Percentiles rank a stretch among this genome's conserved stretches.
Evolutionary conservation across 2,329 filamentous ascomycete species (phyloP).

Genomic region (Boeremia lycopersici): DNA sequence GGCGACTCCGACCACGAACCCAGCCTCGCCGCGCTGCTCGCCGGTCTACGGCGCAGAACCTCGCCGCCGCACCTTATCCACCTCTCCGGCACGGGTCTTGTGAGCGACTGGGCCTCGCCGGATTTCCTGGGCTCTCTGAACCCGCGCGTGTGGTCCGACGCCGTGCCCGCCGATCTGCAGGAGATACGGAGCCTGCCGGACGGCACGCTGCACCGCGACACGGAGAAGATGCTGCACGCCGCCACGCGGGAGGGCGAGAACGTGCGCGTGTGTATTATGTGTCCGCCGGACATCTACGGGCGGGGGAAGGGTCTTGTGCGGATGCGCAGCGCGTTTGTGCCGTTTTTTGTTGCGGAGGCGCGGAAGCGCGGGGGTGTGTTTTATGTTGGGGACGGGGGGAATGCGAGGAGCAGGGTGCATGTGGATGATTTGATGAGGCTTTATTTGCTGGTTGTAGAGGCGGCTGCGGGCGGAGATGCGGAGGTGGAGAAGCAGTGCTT

Average conservation of each 20-base stretch:
- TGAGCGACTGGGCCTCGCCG: slow-evolving; percentile 52
- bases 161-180: slow-evolving; percentile 59
- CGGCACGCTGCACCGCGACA: slow-evolving; percentile 64
- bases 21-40: slow-evolving; percentile 54
- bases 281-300: slow-evolving; percentile 69
- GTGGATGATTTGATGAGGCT: slow-evolving; percentile 65
- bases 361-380: slow-evolving; percentile 48
- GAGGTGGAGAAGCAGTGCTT: slow-evolving; percentile 56
- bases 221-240: slow-evolving; percentile 69
- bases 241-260: slow-evolving; percentile 49
- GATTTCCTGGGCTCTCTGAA: slow-evolving; percentile 30
- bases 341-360: slow-evolving; percentile 47
- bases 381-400: slow-evolving; percentile 60
- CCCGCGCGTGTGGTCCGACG: slow-evolving; percentile 62
- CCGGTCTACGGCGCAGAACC: slow-evolving; percentile 56
- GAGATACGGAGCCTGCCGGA: slow-evolving; percentile 62
- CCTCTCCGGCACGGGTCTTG: slow-evolving; percentile 60
- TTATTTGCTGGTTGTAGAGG: slow-evolving; percentile 61
- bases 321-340: slow-evolving; percentile 51
- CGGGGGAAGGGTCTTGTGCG: slow-evolving; percentile 60
- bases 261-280: slow-evolving; percentile 59
- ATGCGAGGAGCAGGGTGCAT: slow-evolving; percentile 60
- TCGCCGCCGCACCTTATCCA: slow-evolving; percentile 58
- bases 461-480: slow-evolving; percentile 49
- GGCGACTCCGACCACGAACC: slow-evolving; percentile 38